Base-by-base conservation (phyloP, 345 rosid species). In the Barbarea vulgaris region DNA sequence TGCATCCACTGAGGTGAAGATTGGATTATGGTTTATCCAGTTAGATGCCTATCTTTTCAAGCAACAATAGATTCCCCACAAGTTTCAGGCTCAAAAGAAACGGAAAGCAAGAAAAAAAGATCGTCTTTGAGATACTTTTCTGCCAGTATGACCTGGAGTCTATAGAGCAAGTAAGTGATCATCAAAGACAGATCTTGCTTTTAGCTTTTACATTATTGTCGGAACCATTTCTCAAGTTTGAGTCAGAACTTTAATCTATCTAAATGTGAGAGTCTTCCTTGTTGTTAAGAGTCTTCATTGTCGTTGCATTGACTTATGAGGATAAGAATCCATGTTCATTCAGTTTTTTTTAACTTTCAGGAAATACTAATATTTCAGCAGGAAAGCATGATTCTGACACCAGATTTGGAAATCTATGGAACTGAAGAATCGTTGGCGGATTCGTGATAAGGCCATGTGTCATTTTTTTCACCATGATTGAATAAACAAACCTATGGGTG, bases 371-470 rank as follows among this genome's bases (percentile, higher is more conserved):
- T 14, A 24, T 22, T 41, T 54, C 24, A 56, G 27, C 28, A 58
- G 44, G 30, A 67, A 67, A 39, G 46, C 62, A 67, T 67, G 56
- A 68, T 76, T 68, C 70, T 50, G 74, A 60, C 69, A 76, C 48
- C 8, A 62, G 76, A 77, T 70, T 63, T 70, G 76, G 65, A 77
- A 70, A 70, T 72, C 63, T 42, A 64, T 14, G 51, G 30, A 58
- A 50, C 13, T 64, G 52, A 71, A 50, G 76, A 56, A 77, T 71
- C 62, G 47, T 56, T 4, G 76, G 37, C 52, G 46, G 71, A 47
- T 77, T 77, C 67, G 67, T 65, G 72, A 77, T 77, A 70, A 70
- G 76, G 39, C 72, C 80, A 77, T 70, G 81, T 65, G 81, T 71
- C 63, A 0, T 1, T 39, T 34, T 76, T 30, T 6, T 44, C 80